Conservation (phyloP, 805 yeast species). For the Saccharomycopsis javanensis region DNA sequence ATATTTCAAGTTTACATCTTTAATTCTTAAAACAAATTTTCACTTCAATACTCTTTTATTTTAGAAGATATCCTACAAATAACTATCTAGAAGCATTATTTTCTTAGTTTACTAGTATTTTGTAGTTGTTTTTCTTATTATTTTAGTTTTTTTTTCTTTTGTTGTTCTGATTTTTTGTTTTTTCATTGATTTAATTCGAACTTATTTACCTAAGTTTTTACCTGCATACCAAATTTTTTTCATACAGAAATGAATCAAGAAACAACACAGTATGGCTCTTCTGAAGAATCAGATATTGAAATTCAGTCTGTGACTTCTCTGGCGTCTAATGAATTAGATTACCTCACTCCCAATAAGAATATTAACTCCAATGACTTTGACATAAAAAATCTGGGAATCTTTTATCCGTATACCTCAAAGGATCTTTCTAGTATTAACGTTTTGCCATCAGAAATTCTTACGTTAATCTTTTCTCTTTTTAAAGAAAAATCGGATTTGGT, state of each 20-base stretch:
- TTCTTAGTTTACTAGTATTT: no score
- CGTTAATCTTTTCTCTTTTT: conserved; percentile 56
- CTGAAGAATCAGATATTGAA: conserved; percentile 9
- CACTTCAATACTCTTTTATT: no score
- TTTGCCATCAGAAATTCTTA: conserved; percentile 48
- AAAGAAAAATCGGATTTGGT: conserved; percentile 51
- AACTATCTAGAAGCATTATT: no score
- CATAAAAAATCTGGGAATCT: conserved; percentile 1
- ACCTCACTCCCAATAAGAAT: background rate
- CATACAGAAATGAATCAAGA: background rate
- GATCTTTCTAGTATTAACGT: conserved; percentile 14
- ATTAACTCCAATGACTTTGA: background rate
- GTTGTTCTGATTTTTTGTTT: no score
- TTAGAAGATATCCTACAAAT: no score
- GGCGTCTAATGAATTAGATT: background rate
- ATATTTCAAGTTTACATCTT: no score
- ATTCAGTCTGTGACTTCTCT: background rate
- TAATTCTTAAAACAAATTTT: no score
- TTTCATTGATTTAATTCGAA: background rate
- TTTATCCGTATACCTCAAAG: conserved; percentile 8
- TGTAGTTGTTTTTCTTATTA: no score
- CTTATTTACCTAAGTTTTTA: background rate
- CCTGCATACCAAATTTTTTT: background rate
- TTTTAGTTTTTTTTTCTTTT: no score
- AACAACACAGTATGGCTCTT: conserved; percentile 5